These are phyloP conservation scores for Stemphylium vesicarium DNA, from an alignment of 2,329 filamentous ascomycete genomes.

Conservation along the genomic window DNA sequence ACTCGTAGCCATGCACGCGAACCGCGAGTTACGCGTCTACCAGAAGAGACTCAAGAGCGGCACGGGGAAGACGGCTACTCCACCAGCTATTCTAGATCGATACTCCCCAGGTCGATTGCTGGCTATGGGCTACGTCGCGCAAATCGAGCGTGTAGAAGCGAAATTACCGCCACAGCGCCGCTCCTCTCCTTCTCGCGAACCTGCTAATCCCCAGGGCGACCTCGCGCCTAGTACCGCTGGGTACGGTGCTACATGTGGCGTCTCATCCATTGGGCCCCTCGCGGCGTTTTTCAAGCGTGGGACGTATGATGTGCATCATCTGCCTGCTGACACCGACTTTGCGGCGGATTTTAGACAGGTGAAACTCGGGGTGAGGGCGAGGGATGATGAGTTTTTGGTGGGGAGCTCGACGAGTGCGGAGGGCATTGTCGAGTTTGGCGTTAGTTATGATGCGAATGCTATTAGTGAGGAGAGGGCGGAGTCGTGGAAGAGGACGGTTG, in stretches of 20 bases:
- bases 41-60: slow-evolving; percentile 50
- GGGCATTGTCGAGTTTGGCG: slow-evolving; percentile 47
- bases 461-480: slow-evolving; percentile 42
- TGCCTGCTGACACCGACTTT: slow-evolving; percentile 42
- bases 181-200: slow-evolving; percentile 10
- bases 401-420: slow-evolving; percentile 49
- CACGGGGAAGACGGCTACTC: slow-evolving; percentile 20
- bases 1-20: slow-evolving; percentile 50
- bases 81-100: slow-evolving; percentile 35
- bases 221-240: slow-evolving; percentile 40
- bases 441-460: slow-evolving; percentile 51
- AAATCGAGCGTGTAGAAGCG: slow-evolving; percentile 47
- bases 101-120: slow-evolving; percentile 51
- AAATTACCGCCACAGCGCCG: slow-evolving; percentile 43
- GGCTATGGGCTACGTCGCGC: slow-evolving; percentile 52
- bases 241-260: slow-evolving; percentile 53
- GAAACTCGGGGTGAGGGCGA: slow-evolving; percentile 50
- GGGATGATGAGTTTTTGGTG: slow-evolving; percentile 56
- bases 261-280: slow-evolving; percentile 51
- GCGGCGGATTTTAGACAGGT: slow-evolving; percentile 49
- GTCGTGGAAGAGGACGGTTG: slow-evolving; percentile 42
- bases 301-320: slow-evolving; percentile 29
- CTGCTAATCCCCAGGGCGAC: slow-evolving; percentile 47
- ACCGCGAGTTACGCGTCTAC: slow-evolving; percentile 52
- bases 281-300: slow-evolving; percentile 43